These are phyloP conservation scores for Aspergillus wentii DNA, from an alignment of 495 filamentous ascomycete species.

Conservation along the genomic window DNA sequence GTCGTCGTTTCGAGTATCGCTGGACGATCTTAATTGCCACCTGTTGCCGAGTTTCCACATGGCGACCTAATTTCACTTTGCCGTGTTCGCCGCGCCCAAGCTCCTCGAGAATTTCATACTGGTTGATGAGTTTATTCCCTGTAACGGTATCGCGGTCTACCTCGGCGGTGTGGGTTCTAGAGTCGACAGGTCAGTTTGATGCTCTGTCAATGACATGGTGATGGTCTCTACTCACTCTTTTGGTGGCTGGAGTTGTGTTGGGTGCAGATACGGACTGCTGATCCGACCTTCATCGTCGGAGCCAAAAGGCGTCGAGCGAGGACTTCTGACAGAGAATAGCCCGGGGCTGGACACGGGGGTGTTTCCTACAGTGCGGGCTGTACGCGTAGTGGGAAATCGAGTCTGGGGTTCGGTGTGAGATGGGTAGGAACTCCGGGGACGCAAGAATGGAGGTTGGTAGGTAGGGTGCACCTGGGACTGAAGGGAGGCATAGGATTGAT, in stretches of 20 bases:
- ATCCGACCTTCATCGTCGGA: slow-evolving; percentile 42
- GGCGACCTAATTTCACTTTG: slow-evolving; percentile 90
- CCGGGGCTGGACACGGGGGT: slow-evolving; percentile 66
- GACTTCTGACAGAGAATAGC: slow-evolving; percentile 52
- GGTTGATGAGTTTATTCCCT: slow-evolving; percentile 91
- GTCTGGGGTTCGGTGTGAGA: slow-evolving; percentile 29
- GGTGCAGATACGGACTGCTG: slow-evolving; percentile 58
- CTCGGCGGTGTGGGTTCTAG: slow-evolving; percentile 77
- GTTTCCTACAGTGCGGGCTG: slow-evolving; percentile 51
- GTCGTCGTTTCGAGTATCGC: slow-evolving; percentile 85
- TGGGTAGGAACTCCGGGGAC: slow-evolving; percentile 37
- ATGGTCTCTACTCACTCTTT: slow-evolving; percentile 45
- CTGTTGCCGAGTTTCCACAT: slow-evolving; percentile 68
- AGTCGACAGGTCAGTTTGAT: slow-evolving; percentile 3
- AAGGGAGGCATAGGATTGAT: slow-evolving; percentile 48
- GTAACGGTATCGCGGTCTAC: slow-evolving; percentile 83
- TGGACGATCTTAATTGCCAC: slow-evolving; percentile 99
- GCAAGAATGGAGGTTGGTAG: slow-evolving; percentile 33
- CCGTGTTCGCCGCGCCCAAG: slow-evolving; percentile 93
- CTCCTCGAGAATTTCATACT: slow-evolving; percentile 95
- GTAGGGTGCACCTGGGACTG: slow-evolving; percentile 46
- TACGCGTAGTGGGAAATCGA: slow-evolving; percentile 25
- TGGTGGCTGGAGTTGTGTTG: slow-evolving; percentile 57
- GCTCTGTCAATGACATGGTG: neutral
- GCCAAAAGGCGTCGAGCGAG: slow-evolving; percentile 40